phyloP scores from a whole-genome alignment of 352 stramenopile species.

The Phytophthora citricola region DNA sequence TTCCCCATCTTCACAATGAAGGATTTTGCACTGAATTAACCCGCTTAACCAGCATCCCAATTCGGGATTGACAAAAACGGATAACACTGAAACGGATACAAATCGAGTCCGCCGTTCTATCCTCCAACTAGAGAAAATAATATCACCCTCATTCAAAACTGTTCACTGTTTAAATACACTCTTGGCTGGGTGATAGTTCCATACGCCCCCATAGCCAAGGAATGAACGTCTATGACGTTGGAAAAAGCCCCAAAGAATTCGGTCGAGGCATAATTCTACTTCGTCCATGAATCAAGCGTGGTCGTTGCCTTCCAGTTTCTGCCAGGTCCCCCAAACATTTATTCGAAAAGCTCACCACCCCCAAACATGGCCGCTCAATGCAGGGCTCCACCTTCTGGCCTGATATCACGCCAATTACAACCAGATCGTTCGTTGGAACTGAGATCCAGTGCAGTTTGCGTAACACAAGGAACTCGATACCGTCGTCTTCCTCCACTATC shows the following conservation, averaged over 20 bases:
- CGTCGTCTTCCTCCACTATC: constrained; percentile 24
- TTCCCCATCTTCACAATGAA: too few relatives aligned
- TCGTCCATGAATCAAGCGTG: constrained; percentile 24
- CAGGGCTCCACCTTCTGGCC: constrained; percentile 16
- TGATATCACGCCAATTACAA: constrained; percentile 20
- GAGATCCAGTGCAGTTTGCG: constrained; percentile 25
- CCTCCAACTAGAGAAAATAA: too few relatives aligned
- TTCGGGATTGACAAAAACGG: neutral
- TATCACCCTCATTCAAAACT: too few relatives aligned
- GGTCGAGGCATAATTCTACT: constrained; percentile 12
- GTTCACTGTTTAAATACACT: too few relatives aligned
- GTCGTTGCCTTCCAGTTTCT: constrained; percentile 16
- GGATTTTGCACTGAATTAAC: too few relatives aligned
- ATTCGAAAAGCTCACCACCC: constrained; percentile 19
- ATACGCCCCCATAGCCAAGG: neutral
- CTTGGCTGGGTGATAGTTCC: too few relatives aligned
- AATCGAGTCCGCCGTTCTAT: neutral
- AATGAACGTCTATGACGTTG: neutral
- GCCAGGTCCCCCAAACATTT: constrained; percentile 11
- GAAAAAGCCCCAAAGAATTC: constrained; percentile 5
- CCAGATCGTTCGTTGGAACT: constrained; percentile 7
- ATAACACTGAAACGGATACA: neutral
- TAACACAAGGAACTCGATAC: constrained; percentile 18
- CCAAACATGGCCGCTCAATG: constrained; percentile 15
- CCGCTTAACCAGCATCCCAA: neutral